These are phyloP conservation scores for Ophiocordyceps polyrhachis-furcata DNA, from an alignment of 2,329 filamentous ascomycete species.

Conservation along the genomic window DNA sequence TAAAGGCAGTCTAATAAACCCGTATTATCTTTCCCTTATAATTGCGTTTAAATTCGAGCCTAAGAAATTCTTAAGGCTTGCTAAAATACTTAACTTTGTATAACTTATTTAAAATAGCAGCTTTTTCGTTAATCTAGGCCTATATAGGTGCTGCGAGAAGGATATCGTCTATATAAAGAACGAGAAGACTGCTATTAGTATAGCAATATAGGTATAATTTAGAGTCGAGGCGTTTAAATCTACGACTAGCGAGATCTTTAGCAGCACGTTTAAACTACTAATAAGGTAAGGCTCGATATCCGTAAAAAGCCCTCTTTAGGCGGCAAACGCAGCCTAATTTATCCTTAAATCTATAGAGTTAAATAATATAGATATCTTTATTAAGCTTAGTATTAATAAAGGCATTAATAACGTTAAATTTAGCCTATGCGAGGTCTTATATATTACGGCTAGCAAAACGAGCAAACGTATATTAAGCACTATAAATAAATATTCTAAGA, in stretches of 20 bases:
- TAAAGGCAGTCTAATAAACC: no score
- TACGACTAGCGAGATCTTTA: background rate
- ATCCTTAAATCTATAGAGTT: background rate
- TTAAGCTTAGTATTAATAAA: background rate
- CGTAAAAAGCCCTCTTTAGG: background rate
- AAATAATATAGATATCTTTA: background rate
- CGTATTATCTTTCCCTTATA: background rate
- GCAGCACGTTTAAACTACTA: background rate
- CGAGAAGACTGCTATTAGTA: background rate
- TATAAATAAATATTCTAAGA: no score
- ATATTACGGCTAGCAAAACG: no score
- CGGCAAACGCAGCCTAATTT: background rate
- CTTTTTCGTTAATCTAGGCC: no score
- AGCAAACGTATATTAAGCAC: no score
- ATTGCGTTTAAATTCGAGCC: background rate
- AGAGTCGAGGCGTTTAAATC: no score
- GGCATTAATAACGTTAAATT: background rate
- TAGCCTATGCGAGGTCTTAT: background rate
- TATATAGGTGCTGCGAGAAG: no score
- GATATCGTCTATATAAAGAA: background rate
- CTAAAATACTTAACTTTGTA: background rate
- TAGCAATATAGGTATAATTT: background rate
- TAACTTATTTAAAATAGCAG: no score
- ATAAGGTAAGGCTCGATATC: background rate
- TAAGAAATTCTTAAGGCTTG: background rate